A percentile compares a stretch with the other conserved stretches of the same genome.
These are phyloP conservation scores for Rhynchospora tenuis DNA, from an alignment of 176 grass and related monocot species.

Conservation along the genomic window DNA sequence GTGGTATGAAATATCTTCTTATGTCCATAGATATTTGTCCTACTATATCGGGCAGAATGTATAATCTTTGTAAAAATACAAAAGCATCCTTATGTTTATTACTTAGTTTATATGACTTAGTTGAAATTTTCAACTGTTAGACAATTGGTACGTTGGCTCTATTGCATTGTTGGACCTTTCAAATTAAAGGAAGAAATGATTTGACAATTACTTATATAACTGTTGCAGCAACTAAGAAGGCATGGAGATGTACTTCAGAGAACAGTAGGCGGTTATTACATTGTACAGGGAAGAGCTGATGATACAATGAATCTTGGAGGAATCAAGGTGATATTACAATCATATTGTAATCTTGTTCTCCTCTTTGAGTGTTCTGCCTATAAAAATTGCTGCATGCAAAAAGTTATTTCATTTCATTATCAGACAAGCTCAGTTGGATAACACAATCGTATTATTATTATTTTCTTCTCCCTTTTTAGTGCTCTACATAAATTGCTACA, in stretches of 20 bases:
- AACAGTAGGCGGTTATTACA: slow-evolving; percentile 78
- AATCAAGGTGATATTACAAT: slow-evolving; percentile 55
- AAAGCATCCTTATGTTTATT: not conserved
- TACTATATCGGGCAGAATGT: not conserved
- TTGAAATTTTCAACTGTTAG: not conserved
- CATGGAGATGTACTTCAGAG: slow-evolving; percentile 95
- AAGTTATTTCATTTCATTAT: slow-evolving; percentile 1
- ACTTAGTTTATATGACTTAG: not conserved
- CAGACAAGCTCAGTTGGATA: slow-evolving; percentile 96
- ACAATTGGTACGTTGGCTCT: not conserved
- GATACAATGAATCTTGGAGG: slow-evolving; percentile 99
- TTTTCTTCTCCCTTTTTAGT: too few relatives aligned
- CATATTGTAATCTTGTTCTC: not conserved
- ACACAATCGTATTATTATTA: not conserved
- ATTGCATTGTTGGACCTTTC: not conserved
- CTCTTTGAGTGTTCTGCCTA: not conserved
- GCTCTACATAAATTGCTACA: too few relatives aligned
- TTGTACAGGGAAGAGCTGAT: slow-evolving; percentile 84
- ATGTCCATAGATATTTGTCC: not conserved
- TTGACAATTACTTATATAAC: not conserved
- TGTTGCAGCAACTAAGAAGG: slow-evolving; percentile 62
- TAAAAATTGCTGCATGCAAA: not conserved
- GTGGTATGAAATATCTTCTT: slow-evolving; percentile 37
- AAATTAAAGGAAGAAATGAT: not conserved
- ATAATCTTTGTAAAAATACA: not conserved